Base-by-base conservation (phyloP, 345 rosid species). In the Chamaenerion angustifolium region DNA sequence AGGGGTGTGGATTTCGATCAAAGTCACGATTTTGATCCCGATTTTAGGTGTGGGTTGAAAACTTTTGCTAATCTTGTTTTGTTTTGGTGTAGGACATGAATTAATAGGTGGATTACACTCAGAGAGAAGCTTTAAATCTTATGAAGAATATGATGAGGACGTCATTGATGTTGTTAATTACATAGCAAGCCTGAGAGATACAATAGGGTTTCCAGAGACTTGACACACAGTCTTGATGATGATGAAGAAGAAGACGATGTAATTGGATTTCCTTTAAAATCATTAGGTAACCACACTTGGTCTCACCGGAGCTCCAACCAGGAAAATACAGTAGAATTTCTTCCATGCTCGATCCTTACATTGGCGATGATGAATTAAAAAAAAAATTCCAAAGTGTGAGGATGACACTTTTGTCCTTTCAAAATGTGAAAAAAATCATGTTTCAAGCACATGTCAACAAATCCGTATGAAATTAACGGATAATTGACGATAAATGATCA, bases 251-350 rank as follows among this genome's bases (percentile, higher is more conserved):
- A 67, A 16, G 57, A 58, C 11, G 70, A 67, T 42, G 60, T 64
- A 57, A 60, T 59, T 53, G 74, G 66, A 56, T 72, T 74, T 58
- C 83, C 85, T 27, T 59, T 79, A 43, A 75, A 71, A 64, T 60
- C 76, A 12, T 3, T 31, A 16, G 64, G 65, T 6, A 42, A 42
- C 45, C 45, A 14, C 16, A n/a, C 46, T 13, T 19, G 6, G 42
- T 6, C 37, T 71, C 50, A 11, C 60, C 18, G 74, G 65, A 49
- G 77, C 65, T 65, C 66, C 70, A 8, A 43, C 57, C 16, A 16
- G 1, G 64, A 56, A 54, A 61, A 42, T 17, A 68, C 63, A 16
- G 57, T 45, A 47, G 25, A 17, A 47, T 27, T 47, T 4, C 12
- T 9, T 11, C 12, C 27, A 47, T 47, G 50, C 25, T 47, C 6